Conservation (phyloP, 2,329 filamentous ascomycete genomes). For the Cladophialophora yegresii region DNA sequence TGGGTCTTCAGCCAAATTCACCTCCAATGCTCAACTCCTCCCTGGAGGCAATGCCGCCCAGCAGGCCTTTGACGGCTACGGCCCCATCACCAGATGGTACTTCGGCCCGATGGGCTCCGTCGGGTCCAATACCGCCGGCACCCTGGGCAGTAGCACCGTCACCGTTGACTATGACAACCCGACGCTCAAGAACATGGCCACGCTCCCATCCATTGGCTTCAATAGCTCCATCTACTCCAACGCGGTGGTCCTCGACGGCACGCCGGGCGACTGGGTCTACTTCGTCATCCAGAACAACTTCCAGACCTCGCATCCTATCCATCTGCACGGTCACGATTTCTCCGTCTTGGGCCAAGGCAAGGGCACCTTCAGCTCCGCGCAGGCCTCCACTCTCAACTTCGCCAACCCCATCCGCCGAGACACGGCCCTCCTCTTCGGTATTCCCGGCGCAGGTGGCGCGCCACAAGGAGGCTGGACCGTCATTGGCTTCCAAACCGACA, state of each 20-base stretch:
- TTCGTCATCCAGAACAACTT: slow-evolving; percentile 37
- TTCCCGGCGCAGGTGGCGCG: slow-evolving; percentile 36
- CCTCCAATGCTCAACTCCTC: slow-evolving; percentile 24
- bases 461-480: slow-evolving; percentile 61
- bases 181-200: slow-evolving; percentile 32
- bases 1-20: slow-evolving; percentile 22
- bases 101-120: slow-evolving; percentile 21
- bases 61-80: slow-evolving; percentile 26
- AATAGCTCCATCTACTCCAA: slow-evolving; percentile 34
- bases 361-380: slow-evolving; percentile 45
- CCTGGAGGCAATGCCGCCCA: slow-evolving; percentile 32
- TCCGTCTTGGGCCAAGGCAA: slow-evolving; percentile 59
- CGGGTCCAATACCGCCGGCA: slow-evolving; percentile 20
- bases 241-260: slow-evolving; percentile 30
- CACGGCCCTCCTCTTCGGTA: slow-evolving; percentile 64
- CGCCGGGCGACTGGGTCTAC: slow-evolving; percentile 33
- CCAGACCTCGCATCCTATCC: slow-evolving; percentile 59
- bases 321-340: slow-evolving; percentile 72
- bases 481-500: slow-evolving; percentile 53
- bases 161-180: slow-evolving; percentile 31
- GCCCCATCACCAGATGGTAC: slow-evolving; percentile 31
- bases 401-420: slow-evolving; percentile 67
- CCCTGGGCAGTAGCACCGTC: slow-evolving; percentile 20
- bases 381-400: slow-evolving; percentile 64
- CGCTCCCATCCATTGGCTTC: slow-evolving; percentile 26